Evolutionary conservation across 2,329 filamentous ascomycete species (phyloP), one percentile per base, ranked within the genome.

Genomic region (Fusarium sarcochroum): DNA sequence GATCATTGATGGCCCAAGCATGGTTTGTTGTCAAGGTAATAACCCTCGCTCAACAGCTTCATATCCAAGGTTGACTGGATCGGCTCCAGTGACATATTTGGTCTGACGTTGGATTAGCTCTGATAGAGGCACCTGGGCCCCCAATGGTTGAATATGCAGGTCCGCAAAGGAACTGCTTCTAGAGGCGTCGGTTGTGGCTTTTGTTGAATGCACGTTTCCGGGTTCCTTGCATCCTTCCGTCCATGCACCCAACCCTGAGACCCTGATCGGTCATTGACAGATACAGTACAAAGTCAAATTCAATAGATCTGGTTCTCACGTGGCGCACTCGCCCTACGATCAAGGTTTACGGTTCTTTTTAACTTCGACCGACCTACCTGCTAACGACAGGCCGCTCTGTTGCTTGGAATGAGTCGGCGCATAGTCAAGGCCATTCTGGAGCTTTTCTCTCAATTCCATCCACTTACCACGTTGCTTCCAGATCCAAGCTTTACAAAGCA

Each of bases 101-200:
- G 34, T 49, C 34, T 35, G 44, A 40, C 27, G 27, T 30, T 30
- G 9, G 27, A 30, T 30, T 30, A 30, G 27, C 27, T 30, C 27
- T 30, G 27, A 30, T 30, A 30, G 10, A 30, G 9, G 10, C 27
- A 4, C 41, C 38, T 40, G 52, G 45, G 40, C 52, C 45, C 27
- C 48, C 41, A 45, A 52, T 56, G 52, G 34, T 41, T 46, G 21
- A 34, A 47, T 47, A 46, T 50, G 50, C 37, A 50, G 37, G 47
- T 35, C 46, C 35, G 45, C 41, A 65, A 41, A 38, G 6, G 25
- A 37, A 48, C 48, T 37, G 37, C 40, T 37, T 54, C 32, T 17
- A 45, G 56, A 57, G 66, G 66, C 66, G 66, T 56, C 63, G 62
- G 67, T 44, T 59, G 67, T 70, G 67, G 66, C 67, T 69, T 68